phyloP scores from a whole-genome alignment of 2,329 filamentous ascomycete species.

The Reticulascus tulasneorum region DNA sequence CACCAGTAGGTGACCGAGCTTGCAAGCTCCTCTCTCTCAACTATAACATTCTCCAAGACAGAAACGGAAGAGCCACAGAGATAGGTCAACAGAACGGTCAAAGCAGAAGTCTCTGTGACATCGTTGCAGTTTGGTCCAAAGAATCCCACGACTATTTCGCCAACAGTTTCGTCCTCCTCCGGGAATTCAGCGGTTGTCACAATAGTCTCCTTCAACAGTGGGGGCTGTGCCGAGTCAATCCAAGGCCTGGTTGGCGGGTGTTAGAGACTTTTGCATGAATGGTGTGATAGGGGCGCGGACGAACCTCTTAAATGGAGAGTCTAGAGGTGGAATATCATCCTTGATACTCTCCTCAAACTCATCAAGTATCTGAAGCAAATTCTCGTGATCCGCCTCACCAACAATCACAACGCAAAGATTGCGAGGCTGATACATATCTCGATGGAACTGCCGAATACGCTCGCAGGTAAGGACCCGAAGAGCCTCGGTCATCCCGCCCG shows the following conservation, averaged over 20 bases:
- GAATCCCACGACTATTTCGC: slow-evolving; percentile 82
- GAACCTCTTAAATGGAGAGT: slow-evolving; percentile 69
- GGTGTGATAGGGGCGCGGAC: not conserved
- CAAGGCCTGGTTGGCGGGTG: slow-evolving; percentile 68
- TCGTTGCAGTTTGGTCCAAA: slow-evolving; percentile 82
- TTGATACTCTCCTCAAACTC: slow-evolving; percentile 85
- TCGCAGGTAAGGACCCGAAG: slow-evolving; percentile 82
- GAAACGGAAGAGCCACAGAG: slow-evolving; percentile 91
- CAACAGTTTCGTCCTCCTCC: slow-evolving; percentile 91
- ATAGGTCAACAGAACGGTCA: slow-evolving; percentile 79
- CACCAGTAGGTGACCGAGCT: slow-evolving; percentile 79
- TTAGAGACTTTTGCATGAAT: too few relatives aligned
- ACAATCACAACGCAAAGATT: slow-evolving; percentile 89
- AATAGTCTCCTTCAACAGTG: slow-evolving; percentile 65
- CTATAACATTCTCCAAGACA: slow-evolving; percentile 83
- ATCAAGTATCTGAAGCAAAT: slow-evolving; percentile 78
- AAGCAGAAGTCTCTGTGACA: slow-evolving; percentile 61
- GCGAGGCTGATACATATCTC: slow-evolving; percentile 95
- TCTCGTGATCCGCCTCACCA: slow-evolving; percentile 81
- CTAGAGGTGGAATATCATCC: slow-evolving; percentile 71
- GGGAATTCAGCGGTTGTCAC: slow-evolving; percentile 85
- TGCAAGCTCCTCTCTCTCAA: slow-evolving; percentile 88
- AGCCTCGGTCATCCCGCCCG: slow-evolving; percentile 94
- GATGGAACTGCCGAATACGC: slow-evolving; percentile 90
- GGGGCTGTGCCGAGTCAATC: slow-evolving; percentile 80